Conservation (phyloP, 2,329 filamentous ascomycete genomes). For the Hypoxylon sp. region DNA sequence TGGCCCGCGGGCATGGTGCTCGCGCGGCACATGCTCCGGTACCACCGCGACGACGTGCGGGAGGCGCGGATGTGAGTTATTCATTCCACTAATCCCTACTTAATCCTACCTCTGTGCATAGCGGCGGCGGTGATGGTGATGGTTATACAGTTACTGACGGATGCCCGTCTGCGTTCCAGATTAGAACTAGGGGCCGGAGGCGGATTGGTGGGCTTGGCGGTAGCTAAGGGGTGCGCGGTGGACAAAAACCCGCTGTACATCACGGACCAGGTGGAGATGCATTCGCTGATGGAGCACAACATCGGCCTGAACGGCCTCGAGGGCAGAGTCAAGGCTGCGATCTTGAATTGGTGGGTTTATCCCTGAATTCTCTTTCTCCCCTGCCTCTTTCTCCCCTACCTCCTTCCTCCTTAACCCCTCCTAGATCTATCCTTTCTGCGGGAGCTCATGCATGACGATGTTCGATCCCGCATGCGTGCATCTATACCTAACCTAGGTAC, state of each 20-base stretch:
- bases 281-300: constrained; percentile 86
- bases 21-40: constrained; percentile 84
- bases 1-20: constrained; percentile 96
- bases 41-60: constrained; percentile 72
- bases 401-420: constrained; percentile 50
- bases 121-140: neutral
- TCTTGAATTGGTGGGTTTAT: constrained; percentile 82
- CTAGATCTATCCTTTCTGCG: constrained; percentile 44
- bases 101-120: too few relatives aligned
- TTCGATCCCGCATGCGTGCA: constrained; percentile 31
- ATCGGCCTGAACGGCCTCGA: constrained; percentile 82
- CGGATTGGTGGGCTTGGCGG: constrained; percentile 81
- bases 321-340: constrained; percentile 70
- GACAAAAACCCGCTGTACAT: constrained; percentile 75
- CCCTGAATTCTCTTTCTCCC: constrained; percentile 49
- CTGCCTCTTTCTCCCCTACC: neutral
- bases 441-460: constrained; percentile 16
- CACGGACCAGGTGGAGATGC: constrained; percentile 90
- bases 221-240: constrained; percentile 68
- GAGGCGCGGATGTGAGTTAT: constrained; percentile 77
- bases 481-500: constrained; percentile 13
- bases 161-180: constrained; percentile 60
- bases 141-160: constrained; percentile 19
- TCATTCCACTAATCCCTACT: neutral
- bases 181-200: constrained; percentile 93